Base-by-base conservation (phyloP, 352 stramenopile genomes). In the Globisporangium nunn region DNA sequence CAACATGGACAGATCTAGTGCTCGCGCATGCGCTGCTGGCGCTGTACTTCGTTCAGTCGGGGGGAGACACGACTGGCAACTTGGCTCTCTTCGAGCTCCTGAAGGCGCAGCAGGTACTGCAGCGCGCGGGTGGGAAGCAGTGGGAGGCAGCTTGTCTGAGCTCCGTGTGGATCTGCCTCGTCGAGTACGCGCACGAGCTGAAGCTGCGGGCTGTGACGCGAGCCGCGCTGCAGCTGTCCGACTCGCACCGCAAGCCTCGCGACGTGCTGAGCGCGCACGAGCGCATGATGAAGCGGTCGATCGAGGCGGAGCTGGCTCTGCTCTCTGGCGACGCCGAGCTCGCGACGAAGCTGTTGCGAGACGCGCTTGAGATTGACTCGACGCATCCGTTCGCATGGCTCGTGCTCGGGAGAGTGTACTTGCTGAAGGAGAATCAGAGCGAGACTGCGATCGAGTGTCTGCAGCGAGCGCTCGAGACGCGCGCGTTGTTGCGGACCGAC, bases 51-150 rank as follows among this genome's bases (percentile, higher is more conserved):
- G 56, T 63, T 7, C 62, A 80, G 37, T 75, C 75, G 0, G 66
- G 55, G 5, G 59, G 53, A 41, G 82, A 91, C 43, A 33, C 33
- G 2, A 88, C 78, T 2, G 78, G 78, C 2, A 92, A 91, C 53
- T 59, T 91, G 29, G 58, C 70, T 18, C 64, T 81, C 12, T 78
- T 90, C 46, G 81, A 93, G 63, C 61, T 92, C 37, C 62, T 90
- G 12, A 74, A 77, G 45, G 78, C 84, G 3, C 72, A 82, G 39
- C 59, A 77, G 40, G 50, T 67, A n/a, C 58, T 84, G 14, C 58
- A 66, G 50, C 59, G 11, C 18, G 53, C 55, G 43, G 56, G 58
- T 12, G 49, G 31, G 15, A 61, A 64, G 18, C 37, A n/a, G 17
- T 61, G 53, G 52, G 46, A 67, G n/a, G 49, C 44, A 29, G 62